Percentiles rank a stretch among this genome's conserved stretches.
phyloP scores from a whole-genome alignment of 495 filamentous ascomycete species.

The Tirmania nivea region DNA sequence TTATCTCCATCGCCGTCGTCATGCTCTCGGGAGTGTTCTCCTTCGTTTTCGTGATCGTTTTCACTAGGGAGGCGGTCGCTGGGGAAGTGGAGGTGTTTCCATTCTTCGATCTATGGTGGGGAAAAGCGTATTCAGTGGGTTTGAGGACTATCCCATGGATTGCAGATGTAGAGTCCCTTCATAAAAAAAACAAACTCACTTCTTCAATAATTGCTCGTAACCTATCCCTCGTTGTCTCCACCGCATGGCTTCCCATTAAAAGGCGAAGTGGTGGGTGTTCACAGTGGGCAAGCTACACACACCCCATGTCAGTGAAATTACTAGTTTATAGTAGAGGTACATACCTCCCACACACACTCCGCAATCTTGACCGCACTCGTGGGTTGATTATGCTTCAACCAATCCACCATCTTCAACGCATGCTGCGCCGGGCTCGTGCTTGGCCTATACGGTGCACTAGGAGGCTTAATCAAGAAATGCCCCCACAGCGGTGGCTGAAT shows the following conservation, averaged over 20 bases:
- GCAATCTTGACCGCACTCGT: conserved; percentile 82
- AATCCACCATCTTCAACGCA: conserved; percentile 83
- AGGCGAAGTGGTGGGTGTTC: conserved; percentile 68
- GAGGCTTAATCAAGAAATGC: conserved; percentile 74
- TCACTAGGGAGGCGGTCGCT: not conserved
- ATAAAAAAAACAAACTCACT: conserved; percentile 23
- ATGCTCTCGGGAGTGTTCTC: conserved; percentile 3
- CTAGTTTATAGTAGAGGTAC: too few species aligned
- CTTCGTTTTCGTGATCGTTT: not conserved
- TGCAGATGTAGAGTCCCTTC: too few species aligned
- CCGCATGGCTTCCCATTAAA: conserved; percentile 74
- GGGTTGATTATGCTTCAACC: conserved; percentile 78
- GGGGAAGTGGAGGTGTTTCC: conserved; percentile 39
- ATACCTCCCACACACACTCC: conserved; percentile 72
- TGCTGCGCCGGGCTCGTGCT: conserved; percentile 63
- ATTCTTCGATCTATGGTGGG: conserved; percentile 38
- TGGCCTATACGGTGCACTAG: conserved; percentile 59
- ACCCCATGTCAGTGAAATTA: too few species aligned
- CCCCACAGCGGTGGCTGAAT: conserved; percentile 51
- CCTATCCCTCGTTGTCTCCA: conserved; percentile 82
- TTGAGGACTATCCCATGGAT: too few species aligned
- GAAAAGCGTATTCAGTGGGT: not conserved
- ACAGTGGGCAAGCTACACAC: conserved; percentile 50
- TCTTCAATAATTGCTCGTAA: conserved; percentile 82
- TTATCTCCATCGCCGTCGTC: conserved; percentile 1